Base-by-base conservation (phyloP, 441 rosid genomes). In the Euphorbia schlechtendalii region DNA sequence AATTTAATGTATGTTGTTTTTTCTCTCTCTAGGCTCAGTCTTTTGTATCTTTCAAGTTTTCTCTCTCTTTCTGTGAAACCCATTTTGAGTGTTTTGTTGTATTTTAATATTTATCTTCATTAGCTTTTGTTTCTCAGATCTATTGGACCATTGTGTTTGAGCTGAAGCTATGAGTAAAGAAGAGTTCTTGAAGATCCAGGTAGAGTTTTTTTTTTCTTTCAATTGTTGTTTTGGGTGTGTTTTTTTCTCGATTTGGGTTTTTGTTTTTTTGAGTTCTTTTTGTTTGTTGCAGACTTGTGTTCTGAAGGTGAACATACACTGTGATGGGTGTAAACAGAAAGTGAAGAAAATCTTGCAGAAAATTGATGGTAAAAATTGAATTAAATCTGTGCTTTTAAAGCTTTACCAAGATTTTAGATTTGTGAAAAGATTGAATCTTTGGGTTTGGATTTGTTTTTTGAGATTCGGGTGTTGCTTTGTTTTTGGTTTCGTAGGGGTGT, bases 111-210 rank as follows among this genome's bases (percentile, higher is more conserved):
- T 71, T 70, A 58, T 55, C 56, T 18, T 66, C 56, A 78, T 59
- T 72, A 34, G 59, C 65, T 49, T 49, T 54, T 56, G 59, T 69
- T 73, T 73, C 54, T 73, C 85, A 83, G 89, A 85, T 87, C 89
- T 76, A 65, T 68, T 41, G 53, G 62, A 21, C 27, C 65, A 27
- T 56, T 69, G 71, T 61, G 66, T 71, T 72, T 76, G 75, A 70
- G 69, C 69, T 11, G 56, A 56, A 14, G 68, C 76, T 51, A 91
- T 91, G 98, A 91, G 89, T 83, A 89, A 89, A 81, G 98, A 92
- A 71, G 98, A 92, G 93, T 76, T 92, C 73, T 82, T 92, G 93
- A 92, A 89, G 87, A 84, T 89, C 82, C 91, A 92, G 95, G 98
- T 92, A n/a, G 71, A 17, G 5, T 64, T 61, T 38, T 12, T 65